Evolutionary conservation across 2,329 filamentous ascomycete genomes (phyloP), one percentile per base, ranked within the genome.

Genomic region (Berkeleyomyces rouxiae): DNA sequence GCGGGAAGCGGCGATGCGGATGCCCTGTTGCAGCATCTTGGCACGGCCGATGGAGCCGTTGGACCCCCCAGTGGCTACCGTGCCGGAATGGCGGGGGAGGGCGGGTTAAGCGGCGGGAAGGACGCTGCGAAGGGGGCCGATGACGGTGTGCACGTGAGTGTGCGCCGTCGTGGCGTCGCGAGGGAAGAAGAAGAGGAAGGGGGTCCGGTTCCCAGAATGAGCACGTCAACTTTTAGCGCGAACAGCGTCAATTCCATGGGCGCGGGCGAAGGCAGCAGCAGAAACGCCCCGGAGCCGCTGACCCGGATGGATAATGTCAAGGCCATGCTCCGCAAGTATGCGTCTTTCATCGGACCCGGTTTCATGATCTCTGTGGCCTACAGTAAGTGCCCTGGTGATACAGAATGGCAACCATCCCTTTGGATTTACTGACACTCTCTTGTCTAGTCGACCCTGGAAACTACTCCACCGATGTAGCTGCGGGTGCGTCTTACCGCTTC

Each of bases 401-500:
- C 39, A 16, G 2, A 10, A 13, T 55, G 39, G 39, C 59, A 40
- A 9, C 49, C 7, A 16, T 7, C 51, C 16, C 31, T 5, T 46
- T 10, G 10, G 57, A 7, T 37, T 61, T n/a, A 51, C 23, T 11
- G 10, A n/a, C n/a, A 36, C 43, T 42, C 5, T 49, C 11, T 57
- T 7, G 3, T 13, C 1, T 61, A 79, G 77, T 82, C 67, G 80
- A 82, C 65, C 80, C 78, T 59, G 83, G 83, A 64, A 88, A 88
- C 71, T 88, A 88, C 69, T 78, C 85, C 0, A 88, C 85, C 23
- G 85, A 85, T 70, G 81, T 87, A 58, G 80, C 83, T 6, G 85
- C 85, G 55, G 85, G 85, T 61, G 82, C 85, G 3, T 77, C 79
- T 0, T 87, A 84, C 70, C 78, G 78, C 63, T 88, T 83, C 74